Base-by-base conservation (phyloP, 139 green algal species). In the Microglena sp. region DNA sequence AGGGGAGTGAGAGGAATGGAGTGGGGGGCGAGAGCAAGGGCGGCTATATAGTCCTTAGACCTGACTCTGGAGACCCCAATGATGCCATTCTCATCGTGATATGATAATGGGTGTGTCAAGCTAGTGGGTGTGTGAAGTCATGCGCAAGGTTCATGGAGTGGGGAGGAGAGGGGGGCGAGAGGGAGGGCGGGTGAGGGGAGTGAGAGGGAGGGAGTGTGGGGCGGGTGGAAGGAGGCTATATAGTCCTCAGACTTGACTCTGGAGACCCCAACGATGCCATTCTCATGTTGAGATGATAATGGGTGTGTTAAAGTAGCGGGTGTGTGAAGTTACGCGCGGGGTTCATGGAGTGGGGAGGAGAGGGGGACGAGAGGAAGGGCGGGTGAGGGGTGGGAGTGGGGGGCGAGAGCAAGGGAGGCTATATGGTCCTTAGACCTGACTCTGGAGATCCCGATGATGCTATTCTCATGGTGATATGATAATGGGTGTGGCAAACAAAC, bases 211-310 rank as follows among this genome's bases (percentile, higher is more conserved):
- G n/a, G n/a, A n/a, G n/a, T n/a, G n/a, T n/a, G n/a, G n/a, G n/a
- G n/a, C n/a, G n/a, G n/a, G n/a, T n/a, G n/a, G n/a, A n/a, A n/a
- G 32, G 89, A 5, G 89, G 89, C 35, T 94, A 82, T 60, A 82
- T 91, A 71, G 83, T 96, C 29, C 72, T 96, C 61, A 62, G 89
- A 2, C 89, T 89, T 3, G 89, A 96, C 77, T 90, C 78, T 22
- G 89, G 89, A 2, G 84, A 95, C 73, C 89, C 89, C 7, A 77
- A 77, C 1, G 87, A 93, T 30, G 82, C 82, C 0, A 86, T 96
- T 27, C 63, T 82, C 60, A 74, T 78, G 76, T 69, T 73, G 60
- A 31, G 70, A n/a, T n/a, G n/a, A n/a, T n/a, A n/a, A n/a, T n/a
- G n/a, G n/a, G n/a, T 4, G 7, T 21, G 35, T 31, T 45, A 32